Evolutionary conservation across 805 yeast genomes (phyloP).

Genomic region (Isabelozyma heimii): DNA sequence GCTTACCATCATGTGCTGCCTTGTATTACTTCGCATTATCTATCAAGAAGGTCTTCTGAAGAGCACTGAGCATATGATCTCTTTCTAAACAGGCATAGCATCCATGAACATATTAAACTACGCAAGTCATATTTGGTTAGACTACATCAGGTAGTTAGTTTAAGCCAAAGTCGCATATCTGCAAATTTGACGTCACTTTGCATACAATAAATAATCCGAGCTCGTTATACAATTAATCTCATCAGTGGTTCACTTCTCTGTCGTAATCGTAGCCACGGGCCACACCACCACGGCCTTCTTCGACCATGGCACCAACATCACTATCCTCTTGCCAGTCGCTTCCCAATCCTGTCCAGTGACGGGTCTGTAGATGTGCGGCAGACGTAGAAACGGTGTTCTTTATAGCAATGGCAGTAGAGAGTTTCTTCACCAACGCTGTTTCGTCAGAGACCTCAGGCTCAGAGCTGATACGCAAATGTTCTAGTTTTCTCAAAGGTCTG

Average conservation of each 20-base stretch:
- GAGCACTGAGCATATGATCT: too few relatives aligned
- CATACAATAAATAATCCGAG: too few relatives aligned
- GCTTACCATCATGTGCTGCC: too few relatives aligned
- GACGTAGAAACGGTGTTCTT: constrained; percentile 86
- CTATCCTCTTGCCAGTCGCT: constrained; percentile 60
- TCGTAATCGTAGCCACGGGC: constrained; percentile 77
- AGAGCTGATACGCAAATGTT: constrained; percentile 61
- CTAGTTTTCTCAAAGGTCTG: constrained; percentile 67
- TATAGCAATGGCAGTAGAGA: constrained; percentile 60
- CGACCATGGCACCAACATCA: constrained; percentile 75
- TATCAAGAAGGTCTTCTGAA: too few relatives aligned
- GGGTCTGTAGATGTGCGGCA: constrained; percentile 67
- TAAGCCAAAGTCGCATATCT: too few relatives aligned
- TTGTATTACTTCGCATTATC: too few relatives aligned
- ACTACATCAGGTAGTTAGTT: too few relatives aligned
- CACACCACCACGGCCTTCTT: constrained; percentile 81
- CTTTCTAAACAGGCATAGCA: too few relatives aligned
- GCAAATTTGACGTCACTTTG: too few relatives aligned
- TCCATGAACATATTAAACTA: too few relatives aligned
- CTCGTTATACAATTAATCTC: neutral
- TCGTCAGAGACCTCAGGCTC: constrained; percentile 12
- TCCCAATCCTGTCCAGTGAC: constrained; percentile 89
- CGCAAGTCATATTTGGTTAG: too few relatives aligned
- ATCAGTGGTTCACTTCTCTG: constrained; percentile 1
- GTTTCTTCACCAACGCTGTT: constrained; percentile 52